Conservation (phyloP, 768 basidiomycete species). For the Amanita pseudoporphyria region DNA sequence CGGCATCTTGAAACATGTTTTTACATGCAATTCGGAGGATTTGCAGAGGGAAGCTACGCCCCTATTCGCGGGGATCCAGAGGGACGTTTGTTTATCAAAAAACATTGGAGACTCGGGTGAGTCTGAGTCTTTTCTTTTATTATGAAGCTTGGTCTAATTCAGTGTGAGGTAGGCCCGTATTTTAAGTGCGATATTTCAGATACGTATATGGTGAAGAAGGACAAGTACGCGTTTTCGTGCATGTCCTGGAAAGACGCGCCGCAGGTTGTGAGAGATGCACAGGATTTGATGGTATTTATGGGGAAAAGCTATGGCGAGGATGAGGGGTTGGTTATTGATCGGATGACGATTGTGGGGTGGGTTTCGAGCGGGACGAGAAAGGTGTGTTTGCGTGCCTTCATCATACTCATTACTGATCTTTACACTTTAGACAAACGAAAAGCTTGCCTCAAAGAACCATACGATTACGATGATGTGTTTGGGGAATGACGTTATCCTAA, state of each 20-base stretch:
- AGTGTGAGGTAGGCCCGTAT: not conserved
- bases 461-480: slow-evolving; percentile 25
- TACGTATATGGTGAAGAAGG: not conserved
- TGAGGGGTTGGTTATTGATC: slow-evolving; percentile 6
- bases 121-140: not conserved
- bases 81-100: slow-evolving; percentile 5
- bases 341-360: slow-evolving; percentile 31
- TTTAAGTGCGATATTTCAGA: slow-evolving; percentile 1
- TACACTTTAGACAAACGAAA: slow-evolving; percentile 13
- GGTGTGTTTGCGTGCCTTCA: slow-evolving; percentile 14
- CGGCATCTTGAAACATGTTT: slow-evolving; percentile 6
- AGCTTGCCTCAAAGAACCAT: slow-evolving; percentile 19
- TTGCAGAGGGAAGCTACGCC: slow-evolving; percentile 4
- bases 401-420: not conserved
- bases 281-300: slow-evolving; percentile 2
- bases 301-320: slow-evolving; percentile 1
- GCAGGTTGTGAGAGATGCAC: not conserved
- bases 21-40: slow-evolving; percentile 5
- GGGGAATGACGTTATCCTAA: slow-evolving; percentile 27
- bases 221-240: slow-evolving; percentile 2
- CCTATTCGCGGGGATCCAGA: slow-evolving; percentile 1
- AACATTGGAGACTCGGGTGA: slow-evolving; percentile 3
- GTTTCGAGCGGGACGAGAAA: slow-evolving; percentile 26
- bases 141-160: not conserved
- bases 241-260: not conserved